Percentiles rank a stretch among this genome's conserved stretches.
These are phyloP conservation scores for Glycine latifolia DNA, from an alignment of 306 rosid species.

Conservation along the genomic window DNA sequence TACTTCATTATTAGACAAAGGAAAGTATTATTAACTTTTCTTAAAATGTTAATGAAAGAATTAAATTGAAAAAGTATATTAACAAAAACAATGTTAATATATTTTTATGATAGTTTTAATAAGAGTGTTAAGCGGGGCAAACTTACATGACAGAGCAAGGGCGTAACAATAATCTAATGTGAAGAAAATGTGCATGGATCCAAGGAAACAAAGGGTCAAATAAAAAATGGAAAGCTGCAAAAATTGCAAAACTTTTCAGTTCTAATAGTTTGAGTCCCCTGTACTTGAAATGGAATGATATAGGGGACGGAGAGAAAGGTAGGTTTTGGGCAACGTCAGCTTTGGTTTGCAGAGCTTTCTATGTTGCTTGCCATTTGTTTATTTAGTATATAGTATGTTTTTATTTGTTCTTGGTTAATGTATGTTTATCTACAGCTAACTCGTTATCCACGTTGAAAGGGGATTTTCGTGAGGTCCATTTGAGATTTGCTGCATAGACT, in stretches of 20 bases:
- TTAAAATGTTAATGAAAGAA: too few relatives aligned
- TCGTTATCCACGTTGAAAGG: too few relatives aligned
- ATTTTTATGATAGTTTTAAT: too few relatives aligned
- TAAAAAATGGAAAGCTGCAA: conserved; percentile 38
- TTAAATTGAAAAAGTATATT: too few relatives aligned
- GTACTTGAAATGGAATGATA: not conserved
- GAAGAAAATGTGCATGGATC: not conserved
- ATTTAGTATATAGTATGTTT: not conserved
- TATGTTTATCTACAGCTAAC: too few relatives aligned
- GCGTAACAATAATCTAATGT: not conserved
- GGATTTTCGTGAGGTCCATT: too few relatives aligned
- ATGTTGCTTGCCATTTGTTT: not conserved
- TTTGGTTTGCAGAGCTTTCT: not conserved
- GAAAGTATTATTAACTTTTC: not conserved
- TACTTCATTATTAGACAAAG: too few relatives aligned
- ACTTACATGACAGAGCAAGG: not conserved
- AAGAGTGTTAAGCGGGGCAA: not conserved
- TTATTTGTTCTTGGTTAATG: not conserved
- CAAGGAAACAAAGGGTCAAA: conserved; percentile 21
- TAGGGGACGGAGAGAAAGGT: conserved; percentile 16
- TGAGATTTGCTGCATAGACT: too few relatives aligned
- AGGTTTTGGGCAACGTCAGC: not conserved
- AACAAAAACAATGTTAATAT: too few relatives aligned
- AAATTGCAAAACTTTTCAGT: conserved; percentile 37
- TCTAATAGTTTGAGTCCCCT: not conserved